Evolutionary conservation across 1,284 basidiomycete genomes (phyloP), one percentile per base, ranked within the genome.

Genomic region (Malassezia restricta): DNA sequence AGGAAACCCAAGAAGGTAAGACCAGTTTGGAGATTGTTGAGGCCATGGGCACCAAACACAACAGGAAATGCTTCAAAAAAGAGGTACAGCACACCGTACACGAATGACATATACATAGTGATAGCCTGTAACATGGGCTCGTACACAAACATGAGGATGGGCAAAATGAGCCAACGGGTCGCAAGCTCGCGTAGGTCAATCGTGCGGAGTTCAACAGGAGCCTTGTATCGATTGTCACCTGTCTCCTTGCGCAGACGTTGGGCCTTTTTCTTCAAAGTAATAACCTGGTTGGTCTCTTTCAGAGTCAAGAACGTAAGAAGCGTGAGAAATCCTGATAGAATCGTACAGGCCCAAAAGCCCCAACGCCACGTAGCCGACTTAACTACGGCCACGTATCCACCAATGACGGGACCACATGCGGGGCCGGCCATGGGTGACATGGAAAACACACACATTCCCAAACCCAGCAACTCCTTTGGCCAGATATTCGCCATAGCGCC

Each of bases 361-460:
- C 83, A 86, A 35, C 81, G 77, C 81, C 82, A 87, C 32, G 62
- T 58, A 0, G 76, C 73, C 20, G 20, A 24, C 5, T 76, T 77
- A 1, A 74, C 66, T 8, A 78, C 77, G 2, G 67, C 54, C 60
- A 81, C 79, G 63, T 70, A 75, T 8, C 69, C 64, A 1, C 68
- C 66, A 31, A 70, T 58, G 17, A 74, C 61, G 1, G 74, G 74
- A 6, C 70, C 73, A 3, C 71, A 24, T 6, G 77, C 76, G 14
- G 84, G 84, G 7, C 84, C 84, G 6, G 83, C 83, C 63, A 88
- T 87, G 0, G 86, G 86, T 3, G 84, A 83, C 8, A 85, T 71
- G 1, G 81, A 78, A 65, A 85, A 85, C 41, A 83, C 69, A 11
- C 82, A 80, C 54, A 86, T 76, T 0, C 85, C 84, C 48, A 81